Evolutionary conservation across 305 asterid genomes (phyloP), one percentile per base, ranked within the genome.

Genomic region (Rubia balearica): DNA sequence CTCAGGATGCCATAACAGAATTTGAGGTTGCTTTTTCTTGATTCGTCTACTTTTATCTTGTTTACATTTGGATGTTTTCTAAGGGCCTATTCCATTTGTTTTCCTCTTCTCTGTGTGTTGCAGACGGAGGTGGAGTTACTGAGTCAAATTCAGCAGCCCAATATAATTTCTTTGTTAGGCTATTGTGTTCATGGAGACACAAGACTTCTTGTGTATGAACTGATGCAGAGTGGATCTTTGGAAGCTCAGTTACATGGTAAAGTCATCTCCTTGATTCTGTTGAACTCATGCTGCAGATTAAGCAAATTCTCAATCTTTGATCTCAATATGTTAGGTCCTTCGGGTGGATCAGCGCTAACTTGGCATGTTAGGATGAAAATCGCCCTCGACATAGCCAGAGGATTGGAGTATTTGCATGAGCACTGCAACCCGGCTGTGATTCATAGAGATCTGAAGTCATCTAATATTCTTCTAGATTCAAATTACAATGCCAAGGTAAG

Each of bases 371-470:
- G 91, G 74, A 77, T 89, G 82, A 89, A 87, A 71, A 84, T 89
- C 48, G 91, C 96, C 43, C 89, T 89, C 61, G 94, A 89, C 76
- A 76, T 77, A 30, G 96, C 94, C 90, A 87, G 94, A 77, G 96
- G 92, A 75, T 75, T 89, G 81, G 90, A 89, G 65, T 83, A 84
- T 82, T 80, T 89, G 73, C 96, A 89, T 62, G 85, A 86, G 84
- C 86, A 76, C 77, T 86, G 94, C 80, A 83, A 78, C 74, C 96
- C 96, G 33, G 81, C 84, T 12, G 87, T 89, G 27, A 89, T 89
- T 73, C 96, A 87, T 77, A 86, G 96, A 81, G 96, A 89, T 86
- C 86, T 89, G 78, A 89, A 89, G 82, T 87, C 96, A 43, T 87
- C 94, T 74, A 89, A 89, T 83, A 87, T 89, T 75, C 96, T 89